These are phyloP conservation scores for Fragilaria crotonensis DNA, from an alignment of 108 stramenopile genomes.

Conservation along the genomic window DNA sequence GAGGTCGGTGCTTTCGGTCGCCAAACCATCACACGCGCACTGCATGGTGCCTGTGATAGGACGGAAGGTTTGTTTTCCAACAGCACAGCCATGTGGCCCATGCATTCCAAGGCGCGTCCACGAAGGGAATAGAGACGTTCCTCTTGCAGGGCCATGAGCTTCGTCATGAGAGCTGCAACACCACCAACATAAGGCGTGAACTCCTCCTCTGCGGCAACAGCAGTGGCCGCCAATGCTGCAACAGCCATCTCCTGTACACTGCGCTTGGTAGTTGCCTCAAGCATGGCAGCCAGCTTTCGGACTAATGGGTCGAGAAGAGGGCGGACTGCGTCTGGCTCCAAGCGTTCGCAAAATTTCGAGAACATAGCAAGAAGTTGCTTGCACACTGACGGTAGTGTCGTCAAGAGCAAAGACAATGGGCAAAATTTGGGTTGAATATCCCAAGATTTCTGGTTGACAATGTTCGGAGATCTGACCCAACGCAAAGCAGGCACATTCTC, in stretches of 20 bases:
- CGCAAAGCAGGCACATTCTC: slow-evolving; percentile 97
- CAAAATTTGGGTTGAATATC: slow-evolving; percentile 81
- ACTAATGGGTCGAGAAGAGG: slow-evolving; percentile 89
- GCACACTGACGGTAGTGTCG: slow-evolving; percentile 80
- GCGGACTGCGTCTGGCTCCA: slow-evolving; percentile 89
- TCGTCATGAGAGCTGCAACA: slow-evolving; percentile 77
- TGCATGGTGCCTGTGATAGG: slow-evolving; percentile 89
- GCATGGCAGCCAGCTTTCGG: slow-evolving; percentile 80
- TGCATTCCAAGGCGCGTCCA: slow-evolving; percentile 95
- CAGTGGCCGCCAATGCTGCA: slow-evolving; percentile 93
- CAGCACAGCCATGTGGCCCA: slow-evolving; percentile 99
- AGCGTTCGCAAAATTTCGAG: slow-evolving; percentile 96
- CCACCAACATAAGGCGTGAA: slow-evolving; percentile 91
- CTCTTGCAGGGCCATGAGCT: slow-evolving; percentile 73
- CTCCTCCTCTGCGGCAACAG: slow-evolving; percentile 93
- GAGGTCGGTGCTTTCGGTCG: slow-evolving; percentile 82
- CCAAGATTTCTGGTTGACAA: slow-evolving; percentile 95
- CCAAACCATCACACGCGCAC: slow-evolving; percentile 80
- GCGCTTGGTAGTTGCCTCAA: slow-evolving; percentile 84
- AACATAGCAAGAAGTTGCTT: slow-evolving; percentile 94
- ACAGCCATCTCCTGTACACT: slow-evolving; percentile 97
- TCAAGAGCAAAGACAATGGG: slow-evolving; percentile 92
- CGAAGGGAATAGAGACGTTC: slow-evolving; percentile 77
- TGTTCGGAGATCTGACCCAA: slow-evolving; percentile 95
- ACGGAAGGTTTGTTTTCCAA: slow-evolving; percentile 88